Base-by-base conservation (phyloP, 1,284 basidiomycete genomes). In the Lignosus rhinocerotis region DNA sequence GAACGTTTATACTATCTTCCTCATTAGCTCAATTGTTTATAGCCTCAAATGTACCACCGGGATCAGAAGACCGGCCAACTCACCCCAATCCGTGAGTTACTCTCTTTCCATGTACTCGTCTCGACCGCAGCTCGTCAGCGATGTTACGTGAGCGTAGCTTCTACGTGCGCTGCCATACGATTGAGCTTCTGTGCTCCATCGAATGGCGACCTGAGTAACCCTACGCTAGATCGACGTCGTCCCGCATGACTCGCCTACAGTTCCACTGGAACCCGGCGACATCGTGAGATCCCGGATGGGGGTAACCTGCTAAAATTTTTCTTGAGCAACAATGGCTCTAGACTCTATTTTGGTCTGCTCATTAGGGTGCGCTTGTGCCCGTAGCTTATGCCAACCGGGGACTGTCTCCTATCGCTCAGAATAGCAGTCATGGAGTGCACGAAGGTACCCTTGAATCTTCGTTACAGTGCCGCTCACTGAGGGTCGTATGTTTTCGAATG, bases 1-100 rank as follows among this genome's bases (percentile, higher is more conserved):
- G 11, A 25, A 7, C 46, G 1, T 21, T 6, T 25, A 16, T 32
- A 32, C 9, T 12, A 2, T 7, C 31, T 25, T 9, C 10, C 11
- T 39, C 4, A 39, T 32, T 30, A 30, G 46, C 17, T 43, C 25
- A 16, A 32, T 43, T 41, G 21, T 17, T 19, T 49, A 30, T 33
- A 67, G 66, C 66, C 66, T 12, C 43, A 56, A 34, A 25, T 67
- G 17, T 64, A 67, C 52, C 63, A 66, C 54, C 65, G 63, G 41
- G 62, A 67, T 41, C 63, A 62, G 53, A 52, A 52, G n/a, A 64
- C 65, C 36, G 57, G 62, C 16, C 33, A 61, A 42, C 59, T 69
- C 45, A 61, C 58, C 10, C 42, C 61, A 14, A 63, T 68, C 51
- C 60, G 63, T 68, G 44, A 39, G 62, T 62, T n/a, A 31, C 17